These are phyloP conservation scores for Zostera marina DNA, from an alignment of 116 monocot genomes.

Conservation along the genomic window DNA sequence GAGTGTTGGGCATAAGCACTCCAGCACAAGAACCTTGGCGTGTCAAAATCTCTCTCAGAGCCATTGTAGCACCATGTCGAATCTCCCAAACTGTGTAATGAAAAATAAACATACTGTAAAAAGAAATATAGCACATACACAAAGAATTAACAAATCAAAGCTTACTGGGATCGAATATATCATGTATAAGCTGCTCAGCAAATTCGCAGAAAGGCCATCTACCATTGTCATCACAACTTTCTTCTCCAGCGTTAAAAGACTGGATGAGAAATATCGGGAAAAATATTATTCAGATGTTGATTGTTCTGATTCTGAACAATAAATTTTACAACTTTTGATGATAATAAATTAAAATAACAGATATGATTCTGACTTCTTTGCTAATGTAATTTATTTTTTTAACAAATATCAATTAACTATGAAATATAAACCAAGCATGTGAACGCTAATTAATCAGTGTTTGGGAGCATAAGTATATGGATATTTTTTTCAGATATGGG, in stretches of 20 bases:
- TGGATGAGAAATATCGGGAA: constrained; percentile 12
- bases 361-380: too few species aligned
- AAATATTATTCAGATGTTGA: neutral
- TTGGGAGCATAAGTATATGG: too few species aligned
- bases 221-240: constrained; percentile 32
- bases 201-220: constrained; percentile 73
- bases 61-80: constrained; percentile 90
- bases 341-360: too few species aligned
- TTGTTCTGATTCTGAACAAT: too few species aligned
- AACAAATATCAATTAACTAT: too few species aligned
- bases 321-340: too few species aligned
- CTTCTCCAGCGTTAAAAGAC: constrained; percentile 38
- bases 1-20: constrained; percentile 49
- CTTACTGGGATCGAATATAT: constrained; percentile 91
- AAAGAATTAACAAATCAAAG: constrained; percentile 2
- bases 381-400: too few species aligned
- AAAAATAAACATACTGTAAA: constrained; percentile 5
- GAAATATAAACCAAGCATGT: too few species aligned
- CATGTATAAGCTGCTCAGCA: constrained; percentile 88
- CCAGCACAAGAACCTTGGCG: constrained; percentile 87
- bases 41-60: constrained; percentile 82
- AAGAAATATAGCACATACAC: neutral
- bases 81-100: constrained; percentile 78
- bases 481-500: too few species aligned
- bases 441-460: too few species aligned